Evolutionary conservation across 116 monocot genomes (phyloP).

Genomic region (Thalassia testudinum): DNA sequence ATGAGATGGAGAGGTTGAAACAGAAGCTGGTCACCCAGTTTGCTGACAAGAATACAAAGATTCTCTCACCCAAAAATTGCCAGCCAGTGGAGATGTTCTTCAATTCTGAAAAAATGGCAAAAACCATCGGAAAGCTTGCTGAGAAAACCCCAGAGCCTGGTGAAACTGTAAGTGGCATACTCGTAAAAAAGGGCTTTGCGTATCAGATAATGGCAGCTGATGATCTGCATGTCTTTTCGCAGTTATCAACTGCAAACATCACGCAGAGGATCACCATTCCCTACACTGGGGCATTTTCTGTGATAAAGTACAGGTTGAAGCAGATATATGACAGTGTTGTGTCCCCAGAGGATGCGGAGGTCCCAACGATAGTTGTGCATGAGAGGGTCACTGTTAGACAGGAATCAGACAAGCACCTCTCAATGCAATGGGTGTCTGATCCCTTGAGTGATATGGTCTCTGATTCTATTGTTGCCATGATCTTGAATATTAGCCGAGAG

Average conservation of each 20-base stretch:
- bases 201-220: conserved; percentile 93
- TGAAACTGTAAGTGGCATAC: conserved; percentile 64
- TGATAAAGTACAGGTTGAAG: conserved; percentile 75
- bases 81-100: conserved; percentile 90
- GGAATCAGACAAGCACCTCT: conserved; percentile 58
- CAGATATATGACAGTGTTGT: conserved; percentile 93
- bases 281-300: conserved; percentile 70
- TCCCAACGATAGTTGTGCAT: conserved; percentile 58
- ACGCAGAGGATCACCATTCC: conserved; percentile 83
- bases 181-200: conserved; percentile 92
- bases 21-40: conserved; percentile 66
- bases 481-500: conserved; percentile 83
- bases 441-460: conserved; percentile 97
- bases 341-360: conserved; percentile 28
- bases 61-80: conserved; percentile 82
- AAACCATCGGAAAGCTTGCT: conserved; percentile 73
- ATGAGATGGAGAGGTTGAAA: conserved; percentile 88
- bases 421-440: conserved; percentile 77
- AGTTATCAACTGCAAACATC: conserved; percentile 80
- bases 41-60: conserved; percentile 58
- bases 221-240: conserved; percentile 85
- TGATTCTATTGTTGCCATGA: conserved; percentile 76
- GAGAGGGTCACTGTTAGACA: conserved; percentile 71
- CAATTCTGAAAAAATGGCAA: conserved; percentile 92
- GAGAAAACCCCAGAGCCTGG: conserved; percentile 64